Evolutionary conservation across 1,284 basidiomycete species (phyloP).

Genomic region (Calocybe gambosa): DNA sequence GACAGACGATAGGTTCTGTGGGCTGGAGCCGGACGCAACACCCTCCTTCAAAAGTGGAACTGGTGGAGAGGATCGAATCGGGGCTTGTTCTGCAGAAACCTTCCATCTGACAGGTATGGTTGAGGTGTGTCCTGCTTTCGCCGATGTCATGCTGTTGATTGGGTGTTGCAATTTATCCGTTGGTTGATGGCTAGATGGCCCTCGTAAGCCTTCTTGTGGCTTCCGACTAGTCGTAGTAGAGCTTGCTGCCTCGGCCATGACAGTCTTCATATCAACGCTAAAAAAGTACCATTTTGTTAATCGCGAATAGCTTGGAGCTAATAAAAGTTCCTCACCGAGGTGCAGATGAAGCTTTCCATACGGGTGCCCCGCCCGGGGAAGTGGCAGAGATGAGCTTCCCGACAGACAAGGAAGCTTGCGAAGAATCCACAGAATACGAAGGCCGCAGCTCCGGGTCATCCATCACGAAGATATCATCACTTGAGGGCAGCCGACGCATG

Average conservation of each 20-base stretch:
- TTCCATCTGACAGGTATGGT: slow-evolving; percentile 7
- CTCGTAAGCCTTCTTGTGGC: neutral
- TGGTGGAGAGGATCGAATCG: slow-evolving; percentile 7
- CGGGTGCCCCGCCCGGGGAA: slow-evolving; percentile 17
- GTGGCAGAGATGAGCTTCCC: neutral
- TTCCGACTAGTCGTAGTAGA: slow-evolving; percentile 17
- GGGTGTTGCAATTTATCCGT: neutral
- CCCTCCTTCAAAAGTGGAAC: slow-evolving; percentile 6
- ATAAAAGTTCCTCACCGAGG: slow-evolving; percentile 33
- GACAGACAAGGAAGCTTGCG: slow-evolving; percentile 4
- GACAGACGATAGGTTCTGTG: slow-evolving; percentile 2
- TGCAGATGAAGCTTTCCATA: slow-evolving; percentile 36
- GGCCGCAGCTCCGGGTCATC: slow-evolving; percentile 41
- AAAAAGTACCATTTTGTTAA: slow-evolving; percentile 3
- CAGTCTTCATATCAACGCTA: slow-evolving; percentile 77
- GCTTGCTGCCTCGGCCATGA: slow-evolving; percentile 78
- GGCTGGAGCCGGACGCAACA: neutral
- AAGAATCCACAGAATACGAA: slow-evolving; percentile 7
- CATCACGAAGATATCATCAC: slow-evolving; percentile 39
- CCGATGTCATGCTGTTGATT: slow-evolving; percentile 3
- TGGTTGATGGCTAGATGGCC: slow-evolving; percentile 3
- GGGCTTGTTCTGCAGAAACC: slow-evolving; percentile 1
- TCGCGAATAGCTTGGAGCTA: neutral
- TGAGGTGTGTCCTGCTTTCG: neutral
- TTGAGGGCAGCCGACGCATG: slow-evolving; percentile 19